Base-by-base conservation (phyloP, 805 yeast species). In the Kuraishia borneana region DNA sequence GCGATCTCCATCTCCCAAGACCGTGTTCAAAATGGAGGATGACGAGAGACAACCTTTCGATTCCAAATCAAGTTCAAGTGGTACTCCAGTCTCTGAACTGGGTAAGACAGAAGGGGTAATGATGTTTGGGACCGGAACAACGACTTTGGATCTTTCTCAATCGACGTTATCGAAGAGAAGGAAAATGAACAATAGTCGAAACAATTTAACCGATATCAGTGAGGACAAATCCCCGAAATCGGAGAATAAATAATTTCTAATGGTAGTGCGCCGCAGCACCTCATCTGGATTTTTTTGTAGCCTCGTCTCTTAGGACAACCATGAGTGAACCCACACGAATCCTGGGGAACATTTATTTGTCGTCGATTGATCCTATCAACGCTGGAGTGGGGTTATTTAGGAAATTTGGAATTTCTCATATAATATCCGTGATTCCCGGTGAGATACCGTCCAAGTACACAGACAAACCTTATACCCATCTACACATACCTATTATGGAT, bases 281-380 rank as follows among this genome's bases (percentile, higher is more conserved):
- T n/a, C n/a, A n/a, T n/a, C n/a, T n/a, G n/a, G n/a, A n/a, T n/a
- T 7, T 10, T 21, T 10, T 21, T 21, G 9, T 21, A 7, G 9
- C 10, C 23, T 7, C 10, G 7, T 7, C 23, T 21, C 9, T 7
- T 10, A 21, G 23, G 10, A 21, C 23, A 27, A 6, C 18, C 18
- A 32, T 5, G 9, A 8, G 22, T 28, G 33, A 13, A n/a, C 49
- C 56, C 18, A 51, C 68, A 39, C 63, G 94, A 46, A 68, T 87
- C n/a, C 54, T 83, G n/a, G 94, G 94, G 18, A 77, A 78, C 6
- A 67, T 89, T 2, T 83, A 76, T 55, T 54, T 89, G 12, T 87
- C 95, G 4, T 73, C 92, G 1, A 60, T 79, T 16, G 72, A 70
- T 33, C 82, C 95, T 0, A 57, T 87, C 17, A 58, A 68, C 12